A percentile compares a stretch with the other conserved stretches of the same genome.
Evolutionary conservation across 306 rosid species (phyloP).

Genomic region (Rosa chinensis): DNA sequence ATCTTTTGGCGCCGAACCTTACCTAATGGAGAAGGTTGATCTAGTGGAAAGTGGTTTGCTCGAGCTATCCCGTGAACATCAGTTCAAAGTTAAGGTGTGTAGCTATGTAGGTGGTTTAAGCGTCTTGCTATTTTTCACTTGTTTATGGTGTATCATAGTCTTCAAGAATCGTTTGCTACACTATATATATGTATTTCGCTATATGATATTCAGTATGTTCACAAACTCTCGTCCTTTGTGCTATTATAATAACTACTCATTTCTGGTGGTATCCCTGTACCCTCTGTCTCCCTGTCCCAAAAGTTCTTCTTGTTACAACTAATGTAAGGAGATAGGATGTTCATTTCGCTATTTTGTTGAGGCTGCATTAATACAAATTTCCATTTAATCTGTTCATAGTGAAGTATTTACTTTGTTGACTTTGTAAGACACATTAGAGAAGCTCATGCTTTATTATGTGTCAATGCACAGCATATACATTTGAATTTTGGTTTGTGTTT

Average conservation of each 20-base stretch:
- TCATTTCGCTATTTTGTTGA: neutral
- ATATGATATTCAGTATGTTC: neutral
- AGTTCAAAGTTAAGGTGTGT: constrained; percentile 60
- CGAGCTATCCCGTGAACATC: constrained; percentile 64
- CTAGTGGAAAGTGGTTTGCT: constrained; percentile 64
- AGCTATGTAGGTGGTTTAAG: constrained; percentile 14
- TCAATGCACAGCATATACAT: neutral
- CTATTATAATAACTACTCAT: neutral
- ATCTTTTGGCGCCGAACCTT: constrained; percentile 45
- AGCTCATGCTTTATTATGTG: neutral
- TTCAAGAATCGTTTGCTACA: neutral
- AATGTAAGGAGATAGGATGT: neutral
- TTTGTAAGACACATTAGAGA: neutral
- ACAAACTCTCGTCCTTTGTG: neutral
- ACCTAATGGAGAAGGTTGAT: constrained; percentile 61
- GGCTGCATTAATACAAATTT: neutral
- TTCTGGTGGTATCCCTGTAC: constrained; percentile 3
- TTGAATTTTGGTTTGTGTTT: neutral
- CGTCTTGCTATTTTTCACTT: neutral
- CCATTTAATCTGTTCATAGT: neutral
- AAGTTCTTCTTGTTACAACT: neutral
- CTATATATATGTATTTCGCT: neutral
- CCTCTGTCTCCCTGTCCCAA: neutral
- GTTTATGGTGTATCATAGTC: neutral
- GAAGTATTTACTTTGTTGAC: neutral